These are phyloP conservation scores for Pythium folliculosum DNA, from an alignment of 352 stramenopile species.

Conservation along the genomic window DNA sequence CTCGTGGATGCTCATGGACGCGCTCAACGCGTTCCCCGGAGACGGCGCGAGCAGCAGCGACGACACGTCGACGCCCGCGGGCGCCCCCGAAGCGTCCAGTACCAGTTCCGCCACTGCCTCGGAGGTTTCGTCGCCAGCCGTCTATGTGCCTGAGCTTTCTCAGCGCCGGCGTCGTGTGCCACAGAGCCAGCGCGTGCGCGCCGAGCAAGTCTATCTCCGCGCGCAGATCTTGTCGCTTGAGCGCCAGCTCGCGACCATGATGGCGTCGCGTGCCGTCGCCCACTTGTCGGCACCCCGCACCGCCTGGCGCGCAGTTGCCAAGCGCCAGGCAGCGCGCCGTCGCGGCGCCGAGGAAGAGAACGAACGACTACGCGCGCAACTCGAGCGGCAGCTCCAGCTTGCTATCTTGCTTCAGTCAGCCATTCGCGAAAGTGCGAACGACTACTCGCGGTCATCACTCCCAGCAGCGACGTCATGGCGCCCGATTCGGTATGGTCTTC, in stretches of 20 bases:
- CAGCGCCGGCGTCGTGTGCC: not conserved
- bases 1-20: no score
- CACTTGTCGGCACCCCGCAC: not conserved
- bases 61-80: no score
- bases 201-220: not conserved
- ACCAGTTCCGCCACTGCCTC: no score
- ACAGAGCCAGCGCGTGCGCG: not conserved
- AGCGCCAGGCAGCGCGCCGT: not conserved
- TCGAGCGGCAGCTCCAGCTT: not conserved
- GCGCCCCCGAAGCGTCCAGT: no score
- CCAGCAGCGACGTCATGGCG: not conserved
- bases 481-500: not conserved
- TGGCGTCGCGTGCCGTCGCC: not conserved
- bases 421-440: not conserved
- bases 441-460: not conserved
- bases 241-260: not conserved
- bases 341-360: constrained; percentile 1
- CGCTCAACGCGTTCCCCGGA: no score
- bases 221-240: not conserved
- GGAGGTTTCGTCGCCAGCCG: no score
- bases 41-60: no score
- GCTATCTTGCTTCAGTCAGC: not conserved
- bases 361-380: not conserved
- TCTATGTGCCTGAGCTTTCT: no score
- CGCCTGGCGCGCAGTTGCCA: not conserved